phyloP scores from a whole-genome alignment of 345 rosid species.

The Euphorbia tirucalli region DNA sequence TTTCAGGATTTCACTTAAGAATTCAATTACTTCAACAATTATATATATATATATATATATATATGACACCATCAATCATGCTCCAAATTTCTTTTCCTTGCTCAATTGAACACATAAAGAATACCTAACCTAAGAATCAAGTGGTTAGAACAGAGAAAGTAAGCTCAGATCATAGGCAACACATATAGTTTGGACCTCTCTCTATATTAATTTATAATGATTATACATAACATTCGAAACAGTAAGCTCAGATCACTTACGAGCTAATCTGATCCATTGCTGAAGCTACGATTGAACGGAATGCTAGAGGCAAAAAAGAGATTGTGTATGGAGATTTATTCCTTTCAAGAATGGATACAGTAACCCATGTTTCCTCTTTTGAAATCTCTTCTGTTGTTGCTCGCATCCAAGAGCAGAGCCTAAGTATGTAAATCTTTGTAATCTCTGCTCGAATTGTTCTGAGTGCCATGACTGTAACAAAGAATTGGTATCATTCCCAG shows the following conservation, averaged over 20 bases:
- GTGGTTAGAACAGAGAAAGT: background rate
- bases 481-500: constrained; percentile 28
- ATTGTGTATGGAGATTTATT: constrained; percentile 83
- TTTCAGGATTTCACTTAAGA: background rate
- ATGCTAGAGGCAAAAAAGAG: constrained; percentile 87
- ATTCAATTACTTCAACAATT: too few species aligned
- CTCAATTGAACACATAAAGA: background rate
- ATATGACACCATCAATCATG: constrained; percentile 1
- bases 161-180: background rate
- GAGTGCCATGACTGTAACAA: constrained; percentile 61
- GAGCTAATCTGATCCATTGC: constrained; percentile 83
- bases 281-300: constrained; percentile 67
- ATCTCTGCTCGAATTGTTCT: constrained; percentile 74
- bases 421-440: constrained; percentile 68
- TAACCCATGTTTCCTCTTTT: constrained; percentile 83
- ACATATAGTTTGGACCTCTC: background rate
- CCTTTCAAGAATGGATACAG: constrained; percentile 88
- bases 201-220: background rate
- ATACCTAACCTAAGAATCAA: background rate
- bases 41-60: too few species aligned
- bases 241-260: constrained; percentile 49
- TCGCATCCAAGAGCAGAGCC: constrained; percentile 98
- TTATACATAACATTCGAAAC: constrained; percentile 5
- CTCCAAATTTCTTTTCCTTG: background rate
- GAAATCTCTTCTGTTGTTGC: constrained; percentile 66